Evolutionary conservation across 2,329 filamentous ascomycete species (phyloP), one percentile per base, ranked within the genome.

Genomic region (Hypoxylon sp.): DNA sequence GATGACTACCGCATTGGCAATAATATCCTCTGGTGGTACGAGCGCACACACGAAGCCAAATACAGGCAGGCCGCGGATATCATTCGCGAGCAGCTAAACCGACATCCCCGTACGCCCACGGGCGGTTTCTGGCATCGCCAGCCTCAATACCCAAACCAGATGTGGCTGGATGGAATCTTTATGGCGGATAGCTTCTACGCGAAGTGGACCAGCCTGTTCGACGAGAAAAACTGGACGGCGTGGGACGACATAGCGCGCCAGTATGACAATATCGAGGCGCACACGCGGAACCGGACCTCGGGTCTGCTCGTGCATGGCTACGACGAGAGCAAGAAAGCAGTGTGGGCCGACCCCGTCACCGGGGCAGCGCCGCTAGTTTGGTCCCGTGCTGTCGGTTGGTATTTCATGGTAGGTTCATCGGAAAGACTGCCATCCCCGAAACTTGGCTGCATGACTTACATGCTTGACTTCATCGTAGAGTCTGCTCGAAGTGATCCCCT

Each of bases 141-240:
- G 77, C 83, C 33, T 77, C 79, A 60, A 7, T 77, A 77, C n/a
- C 73, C 76, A 1, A 60, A 78, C 46, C 76, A 88, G 73, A 87
- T 88, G 86, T 88, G 86, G 86, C 80, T 89, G 0, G 85, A 88
- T 69, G 87, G 87, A 1, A 84, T 85, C 22, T 86, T 81, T 76
- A 86, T 86, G 84, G 82, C 82, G 1, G 81, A 82, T 46, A 76
- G 77, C 1, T 84, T 84, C 73, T 84, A 83, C 51, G 81, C 82
- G 1, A 74, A 74, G 35, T 85, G 81, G 73, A 81, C 80, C 3
- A 69, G 71, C 6, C 62, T 78, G n/a, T 83, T 82, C 61, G 78
- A 83, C 13, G 65, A 67, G 1, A 71, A 73, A 30, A 83, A 82
- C 66, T 72, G 72, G 8, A 80, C 81, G 0, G 84, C 82, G 0